A percentile compares a stretch with the other conserved stretches of the same genome.
Conservation (phyloP, 148 eudicot species). For the Linanthus parryae region DNA sequence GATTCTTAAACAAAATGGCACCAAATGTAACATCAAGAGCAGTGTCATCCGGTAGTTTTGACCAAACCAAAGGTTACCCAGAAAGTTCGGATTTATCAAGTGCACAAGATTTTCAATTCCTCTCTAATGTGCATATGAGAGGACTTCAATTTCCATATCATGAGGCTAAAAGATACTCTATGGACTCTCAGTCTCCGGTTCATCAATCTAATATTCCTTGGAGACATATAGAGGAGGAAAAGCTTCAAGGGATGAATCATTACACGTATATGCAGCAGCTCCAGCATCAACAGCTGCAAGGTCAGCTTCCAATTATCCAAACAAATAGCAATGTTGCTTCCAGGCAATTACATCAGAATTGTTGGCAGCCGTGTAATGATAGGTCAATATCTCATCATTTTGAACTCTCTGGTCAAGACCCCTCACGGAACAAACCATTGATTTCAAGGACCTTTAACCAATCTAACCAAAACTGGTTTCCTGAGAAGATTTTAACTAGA, state of each 20-base stretch:
- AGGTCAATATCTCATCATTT: neutral
- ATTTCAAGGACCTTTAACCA: too few relatives aligned
- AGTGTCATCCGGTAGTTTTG: too few relatives aligned
- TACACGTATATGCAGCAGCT: slow-evolving; percentile 20
- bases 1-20: slow-evolving; percentile 12
- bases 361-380: slow-evolving; percentile 4
- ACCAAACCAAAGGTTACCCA: too few relatives aligned
- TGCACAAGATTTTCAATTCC: slow-evolving; percentile 14
- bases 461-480: slow-evolving; percentile 12
- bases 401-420: slow-evolving; percentile 14
- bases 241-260: slow-evolving; percentile 15
- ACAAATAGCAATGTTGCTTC: slow-evolving; percentile 11
- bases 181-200: too few relatives aligned
- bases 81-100: slow-evolving; percentile 7
- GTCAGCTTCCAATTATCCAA: slow-evolving; percentile 15
- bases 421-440: slow-evolving; percentile 8
- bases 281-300: slow-evolving; percentile 15
- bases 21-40: slow-evolving; percentile 6
- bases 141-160: slow-evolving; percentile 18
- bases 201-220: slow-evolving; percentile 17
- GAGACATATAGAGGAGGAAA: slow-evolving; percentile 21
- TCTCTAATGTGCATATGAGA: slow-evolving; percentile 17
- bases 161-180: too few relatives aligned
- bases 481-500: slow-evolving; percentile 21
- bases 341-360: slow-evolving; percentile 10